Conservation (phyloP, 805 yeast genomes). For the Groenewaldozyma tartarivorans region DNA sequence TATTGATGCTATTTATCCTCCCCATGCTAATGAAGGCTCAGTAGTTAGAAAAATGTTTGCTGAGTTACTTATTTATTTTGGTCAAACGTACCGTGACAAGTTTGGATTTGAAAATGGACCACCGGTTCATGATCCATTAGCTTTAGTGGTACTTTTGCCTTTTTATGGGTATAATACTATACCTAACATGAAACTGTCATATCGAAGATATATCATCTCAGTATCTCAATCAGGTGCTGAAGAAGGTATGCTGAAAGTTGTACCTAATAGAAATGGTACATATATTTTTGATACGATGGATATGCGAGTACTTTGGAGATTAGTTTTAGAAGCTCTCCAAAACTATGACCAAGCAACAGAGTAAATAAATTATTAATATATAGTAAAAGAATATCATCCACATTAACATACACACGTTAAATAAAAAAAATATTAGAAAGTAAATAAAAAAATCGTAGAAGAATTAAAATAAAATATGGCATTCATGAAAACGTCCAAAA, state of each 20-base stretch:
- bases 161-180: constrained; percentile 24
- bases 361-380: constrained; percentile 9
- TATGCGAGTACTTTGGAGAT: constrained; percentile 38
- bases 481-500: constrained; percentile 20
- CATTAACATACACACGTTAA: neutral
- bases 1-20: constrained; percentile 29
- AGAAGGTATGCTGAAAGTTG: constrained; percentile 19
- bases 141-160: constrained; percentile 50
- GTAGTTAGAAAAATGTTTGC: constrained; percentile 43
- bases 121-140: constrained; percentile 74
- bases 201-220: constrained; percentile 8
- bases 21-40: constrained; percentile 22
- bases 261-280: constrained; percentile 25
- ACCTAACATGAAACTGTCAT: constrained; percentile 17
- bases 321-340: constrained; percentile 31
- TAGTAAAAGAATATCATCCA: constrained; percentile 2
- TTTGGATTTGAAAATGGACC: constrained; percentile 49
- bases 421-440: constrained; percentile 3
- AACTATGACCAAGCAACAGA: constrained; percentile 31
- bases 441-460: constrained; percentile 1
- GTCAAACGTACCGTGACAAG: constrained; percentile 33
- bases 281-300: constrained; percentile 34
- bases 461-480: neutral
- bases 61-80: constrained; percentile 45
- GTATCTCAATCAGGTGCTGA: constrained; percentile 22